A percentile compares a stretch with the other conserved stretches of the same genome.
Evolutionary conservation across 768 basidiomycete genomes (phyloP).

Genomic region (Agrocybe chaxingu): DNA sequence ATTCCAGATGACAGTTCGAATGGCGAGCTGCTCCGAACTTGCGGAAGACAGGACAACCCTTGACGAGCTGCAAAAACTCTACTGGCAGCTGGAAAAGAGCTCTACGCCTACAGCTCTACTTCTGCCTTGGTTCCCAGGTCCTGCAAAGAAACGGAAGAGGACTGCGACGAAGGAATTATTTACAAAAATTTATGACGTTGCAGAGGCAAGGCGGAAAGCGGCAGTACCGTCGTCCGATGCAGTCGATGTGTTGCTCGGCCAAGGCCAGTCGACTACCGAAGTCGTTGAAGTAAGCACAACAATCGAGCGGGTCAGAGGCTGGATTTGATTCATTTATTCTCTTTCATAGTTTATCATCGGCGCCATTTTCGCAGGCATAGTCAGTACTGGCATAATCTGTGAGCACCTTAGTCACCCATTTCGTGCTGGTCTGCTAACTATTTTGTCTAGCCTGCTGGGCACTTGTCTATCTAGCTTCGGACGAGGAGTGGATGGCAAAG

Average conservation of each 20-base stretch:
- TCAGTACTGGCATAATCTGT: constrained; percentile 30
- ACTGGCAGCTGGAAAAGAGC: constrained; percentile 29
- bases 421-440: not conserved
- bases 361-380: constrained; percentile 23
- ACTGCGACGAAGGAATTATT: constrained; percentile 25
- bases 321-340: not conserved
- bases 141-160: constrained; percentile 24
- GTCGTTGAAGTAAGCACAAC: constrained; percentile 22
- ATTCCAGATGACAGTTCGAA: constrained; percentile 33
- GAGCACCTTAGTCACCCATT: constrained; percentile 1
- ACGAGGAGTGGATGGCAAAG: constrained; percentile 31
- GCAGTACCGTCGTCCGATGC: constrained; percentile 23
- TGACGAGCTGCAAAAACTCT: constrained; percentile 21
- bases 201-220: constrained; percentile 24
- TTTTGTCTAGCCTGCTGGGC: constrained; percentile 30
- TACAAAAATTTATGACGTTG: constrained; percentile 23
- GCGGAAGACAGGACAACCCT: constrained; percentile 23
- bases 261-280: constrained; percentile 23
- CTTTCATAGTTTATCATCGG: constrained; percentile 25
- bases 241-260: constrained; percentile 30
- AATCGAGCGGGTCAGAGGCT: not conserved
- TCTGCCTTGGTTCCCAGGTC: constrained; percentile 33
- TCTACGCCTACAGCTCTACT: constrained; percentile 27
- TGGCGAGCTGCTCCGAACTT: constrained; percentile 31
- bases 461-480: constrained; percentile 27